Percentiles rank a stretch among this genome's conserved stretches.
Evolutionary conservation across 148 eudicot species (phyloP).

Genomic region (Persicaria maculosa): DNA sequence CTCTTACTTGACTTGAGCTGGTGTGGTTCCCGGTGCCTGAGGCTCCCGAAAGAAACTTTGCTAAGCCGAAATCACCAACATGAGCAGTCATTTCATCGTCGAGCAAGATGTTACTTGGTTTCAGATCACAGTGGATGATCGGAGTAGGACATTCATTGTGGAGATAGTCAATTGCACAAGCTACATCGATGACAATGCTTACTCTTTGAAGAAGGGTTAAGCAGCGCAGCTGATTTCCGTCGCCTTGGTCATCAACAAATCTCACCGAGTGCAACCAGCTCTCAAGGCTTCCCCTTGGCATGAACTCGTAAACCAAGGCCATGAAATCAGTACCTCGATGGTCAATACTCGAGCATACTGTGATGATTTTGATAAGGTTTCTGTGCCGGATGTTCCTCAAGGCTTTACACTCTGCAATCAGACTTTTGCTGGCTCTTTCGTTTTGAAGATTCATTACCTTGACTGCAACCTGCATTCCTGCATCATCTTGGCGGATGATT

Average conservation of each 20-base stretch:
- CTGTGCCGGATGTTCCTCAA: slow-evolving; percentile 21
- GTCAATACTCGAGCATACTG: slow-evolving; percentile 21
- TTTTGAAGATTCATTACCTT: slow-evolving; percentile 20
- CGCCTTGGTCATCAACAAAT: background rate
- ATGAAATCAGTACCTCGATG: slow-evolving; percentile 16
- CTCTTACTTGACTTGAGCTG: slow-evolving; percentile 19
- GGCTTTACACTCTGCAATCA: slow-evolving; percentile 21
- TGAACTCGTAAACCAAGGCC: slow-evolving; percentile 20
- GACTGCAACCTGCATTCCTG: slow-evolving; percentile 9
- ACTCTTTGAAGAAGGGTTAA: slow-evolving; percentile 22
- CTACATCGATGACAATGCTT: slow-evolving; percentile 28
- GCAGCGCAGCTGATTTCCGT: background rate
- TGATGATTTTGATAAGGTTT: slow-evolving; percentile 19
- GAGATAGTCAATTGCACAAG: slow-evolving; percentile 39
- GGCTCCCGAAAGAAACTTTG: slow-evolving; percentile 19
- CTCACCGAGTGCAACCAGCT: slow-evolving; percentile 14
- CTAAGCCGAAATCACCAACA: slow-evolving; percentile 40
- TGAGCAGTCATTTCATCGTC: slow-evolving; percentile 34
- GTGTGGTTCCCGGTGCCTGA: background rate
- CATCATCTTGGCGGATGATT: background rate
- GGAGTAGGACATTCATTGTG: slow-evolving; percentile 19
- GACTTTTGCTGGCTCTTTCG: slow-evolving; percentile 8
- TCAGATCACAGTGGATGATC: slow-evolving; percentile 36
- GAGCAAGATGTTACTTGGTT: slow-evolving; percentile 32
- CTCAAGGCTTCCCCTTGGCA: slow-evolving; percentile 21